Base-by-base conservation (phyloP, 352 stramenopile species). In the Phytophthora nicotianae region DNA sequence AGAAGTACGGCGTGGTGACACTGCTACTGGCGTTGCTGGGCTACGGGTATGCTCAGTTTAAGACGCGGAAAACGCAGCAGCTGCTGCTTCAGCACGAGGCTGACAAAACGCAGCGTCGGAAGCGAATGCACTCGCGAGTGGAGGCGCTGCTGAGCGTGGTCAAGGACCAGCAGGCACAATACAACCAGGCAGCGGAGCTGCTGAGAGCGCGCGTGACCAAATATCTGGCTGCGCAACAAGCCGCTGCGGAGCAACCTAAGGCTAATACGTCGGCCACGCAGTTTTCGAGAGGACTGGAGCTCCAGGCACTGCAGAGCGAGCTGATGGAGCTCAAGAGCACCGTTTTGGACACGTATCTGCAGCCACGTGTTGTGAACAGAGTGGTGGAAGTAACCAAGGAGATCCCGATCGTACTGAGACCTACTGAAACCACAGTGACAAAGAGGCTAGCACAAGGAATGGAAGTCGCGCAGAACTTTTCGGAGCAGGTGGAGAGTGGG, bases 131-230 rank as follows among this genome's bases (percentile, higher is more conserved):
- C 19, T 20, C 19, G 4, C 62, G 72, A 11, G 61, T 84, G 29
- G 58, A 66, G n/a, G 53, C 51, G 13, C 59, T 82, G 32, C 45
- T 84, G 27, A 40, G 21, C 0, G 61, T 84, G 19, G 67, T 84
- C 13, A 72, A 67, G 16, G 56, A 80, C 17, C 75, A 81, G 20
- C 75, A 84, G 56, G 54, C 48, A 29, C 75, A 81, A 52, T 84
- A 80, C 37, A 61, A 80, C 13, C 59, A 82, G 58, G 70, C 72
- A 21, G 58, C 55, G 6, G 40, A 54, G 43, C 42, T 84, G 26
- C 51, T 84, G 11, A 26, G 29, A 14, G 47, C 46, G 1, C 57
- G 75, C 3, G 64, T 70, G 29, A 20, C 37, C 7, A 81, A 68
- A 26, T 66, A 71, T 27, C 14, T 70, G n/a, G 51, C 49, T 11